Evolutionary conservation across 805 yeast genomes (phyloP).

Genomic region (Candida vartiovaarae): DNA sequence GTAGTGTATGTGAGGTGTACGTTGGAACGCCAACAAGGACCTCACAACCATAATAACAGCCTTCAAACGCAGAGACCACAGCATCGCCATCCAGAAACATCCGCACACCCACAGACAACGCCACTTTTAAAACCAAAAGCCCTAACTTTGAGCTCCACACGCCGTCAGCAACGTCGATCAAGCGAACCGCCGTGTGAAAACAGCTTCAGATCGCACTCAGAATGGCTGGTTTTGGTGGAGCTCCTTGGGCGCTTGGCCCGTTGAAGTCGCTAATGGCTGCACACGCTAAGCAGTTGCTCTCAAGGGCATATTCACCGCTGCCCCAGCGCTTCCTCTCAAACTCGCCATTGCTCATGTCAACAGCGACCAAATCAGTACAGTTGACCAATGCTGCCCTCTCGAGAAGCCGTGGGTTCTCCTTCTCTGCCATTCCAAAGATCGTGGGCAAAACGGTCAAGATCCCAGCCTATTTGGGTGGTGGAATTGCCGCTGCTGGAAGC

Average conservation of each 20-base stretch:
- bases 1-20: neutral
- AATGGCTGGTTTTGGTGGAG: neutral
- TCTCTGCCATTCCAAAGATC: slow-evolving; percentile 42
- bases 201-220: no score
- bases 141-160: no score
- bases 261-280: neutral
- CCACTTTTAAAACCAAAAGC: neutral
- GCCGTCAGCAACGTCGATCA: no score
- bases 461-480: slow-evolving; percentile 87
- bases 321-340: slow-evolving; percentile 6
- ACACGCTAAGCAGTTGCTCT: neutral
- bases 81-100: neutral
- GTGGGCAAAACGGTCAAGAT: slow-evolving; percentile 48
- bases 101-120: neutral
- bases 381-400: neutral
- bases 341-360: slow-evolving; percentile 3
- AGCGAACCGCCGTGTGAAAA: no score
- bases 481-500: slow-evolving; percentile 89
- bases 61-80: neutral
- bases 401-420: slow-evolving; percentile 14
- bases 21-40: no score
- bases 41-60: no score
- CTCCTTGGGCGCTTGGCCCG: neutral
- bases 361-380: neutral
- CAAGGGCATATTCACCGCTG: neutral